phyloP scores from a whole-genome alignment of 2,329 filamentous ascomycete genomes.

The Aspergillus terreus region DNA sequence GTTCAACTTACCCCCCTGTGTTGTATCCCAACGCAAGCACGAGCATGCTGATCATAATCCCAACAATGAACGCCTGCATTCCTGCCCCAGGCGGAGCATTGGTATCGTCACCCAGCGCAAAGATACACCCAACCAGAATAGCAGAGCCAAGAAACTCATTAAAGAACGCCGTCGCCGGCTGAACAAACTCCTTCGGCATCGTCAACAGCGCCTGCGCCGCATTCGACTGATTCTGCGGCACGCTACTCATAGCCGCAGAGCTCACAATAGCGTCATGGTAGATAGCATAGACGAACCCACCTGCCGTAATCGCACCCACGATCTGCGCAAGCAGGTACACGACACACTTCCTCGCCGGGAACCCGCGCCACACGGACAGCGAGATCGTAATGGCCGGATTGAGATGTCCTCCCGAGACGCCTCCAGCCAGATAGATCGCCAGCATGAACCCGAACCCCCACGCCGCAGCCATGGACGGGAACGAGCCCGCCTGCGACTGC shows the following conservation, averaged over 20 bases:
- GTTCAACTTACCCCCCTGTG: conserved; percentile 26
- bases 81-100: conserved; percentile 44
- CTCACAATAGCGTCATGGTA: conserved; percentile 34
- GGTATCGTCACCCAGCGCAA: conserved; percentile 40
- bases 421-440: conserved; percentile 45
- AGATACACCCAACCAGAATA: conserved; percentile 28
- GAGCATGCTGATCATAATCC: conserved; percentile 11
- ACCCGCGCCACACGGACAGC: conserved; percentile 31
- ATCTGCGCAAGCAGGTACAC: conserved; percentile 33
- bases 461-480: conserved; percentile 15
- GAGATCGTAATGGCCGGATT: conserved; percentile 45
- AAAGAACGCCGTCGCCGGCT: conserved; percentile 31
- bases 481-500: conserved; percentile 20
- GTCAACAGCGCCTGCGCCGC: conserved; percentile 12
- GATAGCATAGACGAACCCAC: conserved; percentile 31
- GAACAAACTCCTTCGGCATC: conserved; percentile 13
- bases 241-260: conserved; percentile 10
- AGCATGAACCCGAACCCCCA: conserved; percentile 34
- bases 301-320: conserved; percentile 32
- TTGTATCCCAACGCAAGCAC: conserved; percentile 29
- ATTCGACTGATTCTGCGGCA: neutral
- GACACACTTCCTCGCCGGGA: conserved; percentile 24
- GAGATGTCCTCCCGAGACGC: conserved; percentile 48
- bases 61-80: conserved; percentile 33
- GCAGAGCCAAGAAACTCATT: conserved; percentile 35